Base-by-base conservation (phyloP, 2,329 filamentous ascomycete genomes). In the Monosporascus sp. region DNA sequence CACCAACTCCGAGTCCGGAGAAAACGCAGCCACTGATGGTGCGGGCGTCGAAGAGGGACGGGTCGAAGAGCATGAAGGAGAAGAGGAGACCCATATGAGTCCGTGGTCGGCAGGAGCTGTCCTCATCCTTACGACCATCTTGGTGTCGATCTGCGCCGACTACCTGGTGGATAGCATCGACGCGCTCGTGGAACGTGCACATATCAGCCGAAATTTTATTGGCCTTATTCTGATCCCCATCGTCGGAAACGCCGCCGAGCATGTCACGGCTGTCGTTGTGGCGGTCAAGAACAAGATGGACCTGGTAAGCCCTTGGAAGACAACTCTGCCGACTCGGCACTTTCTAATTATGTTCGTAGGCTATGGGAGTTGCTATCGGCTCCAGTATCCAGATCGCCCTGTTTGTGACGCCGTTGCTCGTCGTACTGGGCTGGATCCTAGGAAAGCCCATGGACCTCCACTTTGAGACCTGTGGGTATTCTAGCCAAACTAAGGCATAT, bases 341-440 rank as follows among this genome's bases (percentile, higher is more conserved):
- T 6, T 25, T 31, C 57, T 62, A 43, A 62, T 48, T 43, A 22
- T 36, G 37, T 15, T 76, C 39, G 67, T 41, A 70, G 68, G 85
- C 89, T 31, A 89, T 93, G 75, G 87, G 87, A 43, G 88, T 93
- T 49, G 89, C 89, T 27, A 88, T 93, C 64, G 89, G 89, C 46
- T 90, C 86, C 54, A 89, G 86, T 68, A 85, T 93, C 67, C 89
- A 93, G 71, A 93, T 93, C 63, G 88, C 89, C 22, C 77, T 93
- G 46, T 84, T 91, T 45, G 88, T 93, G 48, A 92, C 89, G 1
- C 89, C 89, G 0, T 87, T 88, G 71, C 76, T 93, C 50, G 89
- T 93, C 51, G 84, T 93, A 59, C 77, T 92, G 38, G 89, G 88
- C 56, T 93, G 89, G 89, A 80, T 84, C 55, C 85, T 89, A 70